Conservation (phyloP, 2,329 filamentous ascomycete genomes). For the Botrytis byssoidea region DNA sequence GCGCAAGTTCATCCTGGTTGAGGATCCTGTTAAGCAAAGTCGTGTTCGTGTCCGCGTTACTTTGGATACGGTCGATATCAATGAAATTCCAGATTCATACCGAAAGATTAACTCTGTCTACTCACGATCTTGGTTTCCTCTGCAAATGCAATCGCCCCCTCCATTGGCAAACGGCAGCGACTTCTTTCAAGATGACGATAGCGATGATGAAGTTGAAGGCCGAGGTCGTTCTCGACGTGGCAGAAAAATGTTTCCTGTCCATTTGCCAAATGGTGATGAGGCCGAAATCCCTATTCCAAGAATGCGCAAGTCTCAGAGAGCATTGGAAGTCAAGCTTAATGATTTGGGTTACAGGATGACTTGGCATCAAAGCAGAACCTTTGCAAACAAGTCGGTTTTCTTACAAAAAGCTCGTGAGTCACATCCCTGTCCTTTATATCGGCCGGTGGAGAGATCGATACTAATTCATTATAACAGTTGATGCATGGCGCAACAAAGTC, state of each 20-base stretch:
- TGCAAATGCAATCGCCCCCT: conserved; percentile 86
- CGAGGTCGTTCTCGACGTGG: conserved; percentile 39
- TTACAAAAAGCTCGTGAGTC: conserved; percentile 86
- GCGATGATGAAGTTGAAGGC: conserved; percentile 51
- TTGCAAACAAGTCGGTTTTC: conserved; percentile 82
- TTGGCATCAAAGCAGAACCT: conserved; percentile 92
- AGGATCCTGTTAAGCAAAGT: conserved; percentile 78
- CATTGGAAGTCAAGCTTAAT: conserved; percentile 86
- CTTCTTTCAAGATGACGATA: conserved; percentile 70
- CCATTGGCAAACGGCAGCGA: conserved; percentile 71
- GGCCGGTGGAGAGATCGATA: not conserved
- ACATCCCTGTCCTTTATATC: not conserved
- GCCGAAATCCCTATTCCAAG: conserved; percentile 72
- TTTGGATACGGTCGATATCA: conserved; percentile 89
- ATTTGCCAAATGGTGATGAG: conserved; percentile 67
- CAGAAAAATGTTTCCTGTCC: conserved; percentile 59
- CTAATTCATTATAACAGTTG: conserved; percentile 58
- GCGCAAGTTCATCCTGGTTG: conserved; percentile 94
- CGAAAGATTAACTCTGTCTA: conserved; percentile 87
- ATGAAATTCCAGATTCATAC: conserved; percentile 94
- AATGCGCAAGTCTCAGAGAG: conserved; percentile 66
- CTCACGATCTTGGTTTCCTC: conserved; percentile 86
- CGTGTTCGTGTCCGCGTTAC: conserved; percentile 87
- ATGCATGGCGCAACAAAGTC: conserved; percentile 92
- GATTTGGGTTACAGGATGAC: conserved; percentile 94